Evolutionary conservation across 805 yeast genomes (phyloP).

Genomic region (Saccharomycopsis sp.): DNA sequence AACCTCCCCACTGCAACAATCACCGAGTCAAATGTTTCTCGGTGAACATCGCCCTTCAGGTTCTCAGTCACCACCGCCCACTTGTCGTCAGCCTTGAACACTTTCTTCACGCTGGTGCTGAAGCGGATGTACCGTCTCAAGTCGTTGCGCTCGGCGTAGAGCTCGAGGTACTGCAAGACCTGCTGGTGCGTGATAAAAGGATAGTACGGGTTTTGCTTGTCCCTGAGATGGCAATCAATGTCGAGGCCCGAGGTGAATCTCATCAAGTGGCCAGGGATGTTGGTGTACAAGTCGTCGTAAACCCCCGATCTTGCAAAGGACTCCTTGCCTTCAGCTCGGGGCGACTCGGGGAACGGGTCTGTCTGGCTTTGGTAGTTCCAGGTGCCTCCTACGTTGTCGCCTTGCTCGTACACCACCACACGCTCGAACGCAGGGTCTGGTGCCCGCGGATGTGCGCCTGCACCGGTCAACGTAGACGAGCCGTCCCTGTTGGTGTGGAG

Average conservation of each 20-base stretch:
- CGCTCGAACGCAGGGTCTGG: constrained; percentile 24
- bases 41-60: constrained; percentile 30
- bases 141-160: neutral
- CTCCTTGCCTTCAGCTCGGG: constrained; percentile 23
- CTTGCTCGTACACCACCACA: constrained; percentile 30
- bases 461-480: constrained; percentile 23
- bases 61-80: constrained; percentile 29
- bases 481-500: constrained; percentile 26
- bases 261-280: constrained; percentile 31
- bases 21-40: constrained; percentile 35
- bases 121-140: constrained; percentile 11
- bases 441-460: too few relatives aligned
- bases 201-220: neutral
- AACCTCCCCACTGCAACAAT: constrained; percentile 34
- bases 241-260: constrained; percentile 26
- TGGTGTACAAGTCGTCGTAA: constrained; percentile 31
- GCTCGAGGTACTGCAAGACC: neutral
- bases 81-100: constrained; percentile 28
- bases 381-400: constrained; percentile 29
- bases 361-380: constrained; percentile 31
- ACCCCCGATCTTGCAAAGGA: constrained; percentile 26
- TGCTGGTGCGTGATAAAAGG: neutral
- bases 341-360: constrained; percentile 14
- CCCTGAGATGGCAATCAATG: constrained; percentile 10
- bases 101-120: constrained; percentile 32